Percentiles rank a stretch among this genome's conserved stretches.
Conservation (phyloP, 2,329 filamentous ascomycete species). For the Hirsutella thompsonii region DNA sequence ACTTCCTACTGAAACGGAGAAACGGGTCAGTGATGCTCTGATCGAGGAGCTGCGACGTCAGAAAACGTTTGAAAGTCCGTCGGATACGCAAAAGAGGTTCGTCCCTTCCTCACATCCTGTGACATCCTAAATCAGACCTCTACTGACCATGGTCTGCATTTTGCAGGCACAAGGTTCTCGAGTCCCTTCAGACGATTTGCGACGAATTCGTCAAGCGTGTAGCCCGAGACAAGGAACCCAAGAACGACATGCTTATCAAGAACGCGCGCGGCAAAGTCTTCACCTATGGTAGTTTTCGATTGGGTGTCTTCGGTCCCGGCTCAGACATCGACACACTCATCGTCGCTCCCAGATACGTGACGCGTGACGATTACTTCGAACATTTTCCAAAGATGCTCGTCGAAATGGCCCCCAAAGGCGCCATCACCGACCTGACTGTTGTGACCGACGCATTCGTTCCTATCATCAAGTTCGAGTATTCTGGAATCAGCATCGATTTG, state of each 20-base stretch:
- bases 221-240: constrained; percentile 54
- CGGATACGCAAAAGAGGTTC: constrained; percentile 75
- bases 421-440: constrained; percentile 72
- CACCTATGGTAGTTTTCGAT: constrained; percentile 88
- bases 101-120: constrained; percentile 4
- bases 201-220: constrained; percentile 80
- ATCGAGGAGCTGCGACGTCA: constrained; percentile 75
- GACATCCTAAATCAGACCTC: too few species aligned
- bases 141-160: too few species aligned
- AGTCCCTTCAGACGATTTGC: constrained; percentile 65
- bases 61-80: constrained; percentile 78
- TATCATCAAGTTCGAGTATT: constrained; percentile 93
- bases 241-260: constrained; percentile 66
- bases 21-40: constrained; percentile 63
- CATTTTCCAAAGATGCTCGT: constrained; percentile 72
- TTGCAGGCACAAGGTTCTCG: constrained; percentile 55
- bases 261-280: constrained; percentile 86
- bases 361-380: constrained; percentile 82
- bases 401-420: constrained; percentile 61
- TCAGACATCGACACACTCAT: constrained; percentile 97
- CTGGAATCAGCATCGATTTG: constrained; percentile 85
- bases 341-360: constrained; percentile 80
- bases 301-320: constrained; percentile 87
- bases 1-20: constrained; percentile 66
- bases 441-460: constrained; percentile 89